Evolutionary conservation across 106 monocot species (phyloP).

Genomic region (Phalaenopsis aphrodite): DNA sequence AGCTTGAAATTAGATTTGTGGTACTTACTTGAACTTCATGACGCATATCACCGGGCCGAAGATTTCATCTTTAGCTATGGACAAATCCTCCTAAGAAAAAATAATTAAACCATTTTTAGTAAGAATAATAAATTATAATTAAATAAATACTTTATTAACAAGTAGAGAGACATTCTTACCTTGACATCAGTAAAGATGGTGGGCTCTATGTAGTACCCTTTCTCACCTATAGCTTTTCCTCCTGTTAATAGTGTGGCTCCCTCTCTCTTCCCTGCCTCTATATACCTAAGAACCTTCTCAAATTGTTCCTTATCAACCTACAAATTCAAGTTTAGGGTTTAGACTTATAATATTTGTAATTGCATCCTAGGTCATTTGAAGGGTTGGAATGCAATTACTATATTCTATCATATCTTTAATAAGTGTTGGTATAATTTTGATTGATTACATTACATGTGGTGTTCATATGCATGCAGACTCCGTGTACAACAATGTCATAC

Average conservation of each 20-base stretch:
- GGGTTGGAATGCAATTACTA: no score
- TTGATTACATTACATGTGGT: no score
- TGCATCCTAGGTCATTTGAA: no score
- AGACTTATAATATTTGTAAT: no score
- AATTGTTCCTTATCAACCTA: slow-evolving; percentile 61
- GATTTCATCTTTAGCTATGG: slow-evolving; percentile 64
- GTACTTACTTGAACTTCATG: slow-evolving; percentile 69
- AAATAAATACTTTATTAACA: background rate
- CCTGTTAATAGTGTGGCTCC: slow-evolving; percentile 55
- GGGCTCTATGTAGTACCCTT: slow-evolving; percentile 64
- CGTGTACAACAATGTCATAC: no score
- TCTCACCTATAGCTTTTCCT: slow-evolving; percentile 45
- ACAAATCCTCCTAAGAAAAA: slow-evolving; percentile 45
- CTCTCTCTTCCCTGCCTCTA: slow-evolving; percentile 52
- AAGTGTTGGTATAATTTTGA: no score
- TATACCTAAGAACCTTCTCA: slow-evolving; percentile 54
- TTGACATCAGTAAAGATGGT: slow-evolving; percentile 74
- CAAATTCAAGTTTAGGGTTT: background rate
- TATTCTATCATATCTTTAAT: no score
- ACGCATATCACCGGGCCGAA: slow-evolving; percentile 74
- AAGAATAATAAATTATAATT: background rate
- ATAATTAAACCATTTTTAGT: no score
- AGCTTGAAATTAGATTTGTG: no score
- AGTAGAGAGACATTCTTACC: slow-evolving; percentile 19
- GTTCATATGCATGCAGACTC: no score